phyloP scores from a whole-genome alignment of 768 basidiomycete species.

The Russula olivacea region DNA sequence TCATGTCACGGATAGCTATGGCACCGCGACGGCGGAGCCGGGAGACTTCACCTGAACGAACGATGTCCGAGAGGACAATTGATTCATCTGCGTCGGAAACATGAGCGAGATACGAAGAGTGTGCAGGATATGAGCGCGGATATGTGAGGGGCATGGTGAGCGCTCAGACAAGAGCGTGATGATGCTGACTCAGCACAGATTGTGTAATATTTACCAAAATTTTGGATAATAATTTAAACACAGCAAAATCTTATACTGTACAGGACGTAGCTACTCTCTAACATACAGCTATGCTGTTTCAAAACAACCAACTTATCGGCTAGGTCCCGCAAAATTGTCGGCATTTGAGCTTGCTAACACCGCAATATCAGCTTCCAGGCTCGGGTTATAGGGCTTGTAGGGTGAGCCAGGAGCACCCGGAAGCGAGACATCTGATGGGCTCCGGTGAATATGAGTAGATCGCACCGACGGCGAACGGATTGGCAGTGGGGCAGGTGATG shows the following conservation, averaged over 20 bases:
- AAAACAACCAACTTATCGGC: neutral
- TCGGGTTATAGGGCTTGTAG: conserved; percentile 22
- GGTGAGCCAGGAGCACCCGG: conserved; percentile 22
- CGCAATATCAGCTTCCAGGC: conserved; percentile 19
- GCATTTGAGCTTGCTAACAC: conserved; percentile 18
- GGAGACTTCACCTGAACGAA: conserved; percentile 70
- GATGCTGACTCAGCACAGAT: neutral
- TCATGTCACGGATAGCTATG: conserved; percentile 42
- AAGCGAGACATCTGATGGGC: conserved; percentile 16
- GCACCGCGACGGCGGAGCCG: conserved; percentile 68
- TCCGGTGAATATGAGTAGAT: conserved; percentile 2
- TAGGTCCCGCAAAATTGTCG: conserved; percentile 1
- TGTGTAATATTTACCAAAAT: neutral
- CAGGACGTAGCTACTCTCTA: no score
- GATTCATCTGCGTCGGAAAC: conserved; percentile 54
- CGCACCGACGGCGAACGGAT: conserved; percentile 20
- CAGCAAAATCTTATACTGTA: no score
- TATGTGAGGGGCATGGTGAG: conserved; percentile 24
- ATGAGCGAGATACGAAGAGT: conserved; percentile 10
- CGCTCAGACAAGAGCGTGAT: neutral
- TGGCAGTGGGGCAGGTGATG: conserved; percentile 16
- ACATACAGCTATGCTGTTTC: no score
- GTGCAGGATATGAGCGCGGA: conserved; percentile 3
- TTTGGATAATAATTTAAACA: no score
- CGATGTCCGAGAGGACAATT: conserved; percentile 66